Percentiles rank a stretch among this genome's conserved stretches.
Conservation (phyloP, 2,329 filamentous ascomycete species). For the Fusarium sp. region DNA sequence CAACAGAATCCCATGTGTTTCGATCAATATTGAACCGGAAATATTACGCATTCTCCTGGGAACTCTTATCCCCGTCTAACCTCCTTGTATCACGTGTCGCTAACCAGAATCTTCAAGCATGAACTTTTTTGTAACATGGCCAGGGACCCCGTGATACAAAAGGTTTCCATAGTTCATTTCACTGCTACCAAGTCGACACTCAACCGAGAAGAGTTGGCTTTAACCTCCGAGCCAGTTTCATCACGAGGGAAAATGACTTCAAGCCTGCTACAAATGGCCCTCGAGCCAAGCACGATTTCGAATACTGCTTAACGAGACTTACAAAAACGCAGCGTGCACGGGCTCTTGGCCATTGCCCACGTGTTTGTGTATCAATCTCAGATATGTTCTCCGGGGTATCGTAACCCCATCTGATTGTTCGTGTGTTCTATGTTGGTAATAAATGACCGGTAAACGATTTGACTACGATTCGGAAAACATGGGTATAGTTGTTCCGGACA, state of each 20-base stretch:
- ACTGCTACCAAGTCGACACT: not conserved
- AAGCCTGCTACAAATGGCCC: not conserved
- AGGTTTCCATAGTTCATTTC: not conserved
- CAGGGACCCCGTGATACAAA: constrained; percentile 23
- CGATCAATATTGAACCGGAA: constrained; percentile 18
- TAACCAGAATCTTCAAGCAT: constrained; percentile 17
- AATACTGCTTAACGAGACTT: not conserved
- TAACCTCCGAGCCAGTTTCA: no score
- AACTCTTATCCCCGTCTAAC: constrained; percentile 2
- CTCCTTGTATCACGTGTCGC: constrained; percentile 17
- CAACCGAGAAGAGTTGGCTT: not conserved
- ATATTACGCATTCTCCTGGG: constrained; percentile 6
- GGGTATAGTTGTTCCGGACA: constrained; percentile 22
- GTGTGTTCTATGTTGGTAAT: constrained; percentile 5
- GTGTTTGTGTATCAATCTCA: constrained; percentile 6
- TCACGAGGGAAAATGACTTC: not conserved
- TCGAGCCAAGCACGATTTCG: not conserved
- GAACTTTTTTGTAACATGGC: constrained; percentile 17
- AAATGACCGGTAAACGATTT: constrained; percentile 5
- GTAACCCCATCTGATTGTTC: constrained; percentile 10
- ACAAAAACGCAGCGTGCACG: not conserved
- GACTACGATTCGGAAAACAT: constrained; percentile 13
- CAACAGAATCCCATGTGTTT: constrained; percentile 20
- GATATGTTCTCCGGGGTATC: constrained; percentile 26
- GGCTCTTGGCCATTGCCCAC: not conserved